phyloP scores from a whole-genome alignment of 2,329 filamentous ascomycete genomes.

The Sclerotinia nivalis region DNA sequence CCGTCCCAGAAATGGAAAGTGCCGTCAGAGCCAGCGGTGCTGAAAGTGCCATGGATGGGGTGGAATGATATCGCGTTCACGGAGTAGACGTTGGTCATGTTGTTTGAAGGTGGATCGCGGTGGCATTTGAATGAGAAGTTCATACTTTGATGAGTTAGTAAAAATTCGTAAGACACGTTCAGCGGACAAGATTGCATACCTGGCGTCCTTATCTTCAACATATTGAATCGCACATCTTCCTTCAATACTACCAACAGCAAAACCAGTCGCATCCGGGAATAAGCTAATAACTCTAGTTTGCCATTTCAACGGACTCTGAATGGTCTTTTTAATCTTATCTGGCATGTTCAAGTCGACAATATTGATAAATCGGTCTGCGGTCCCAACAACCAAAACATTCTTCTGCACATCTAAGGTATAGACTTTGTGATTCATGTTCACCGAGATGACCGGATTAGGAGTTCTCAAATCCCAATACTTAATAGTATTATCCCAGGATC shows the following conservation, averaged over 20 bases:
- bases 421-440: constrained; percentile 73
- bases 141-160: constrained; percentile 50
- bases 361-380: constrained; percentile 94
- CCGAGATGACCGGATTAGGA: constrained; percentile 62
- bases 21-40: constrained; percentile 90
- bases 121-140: constrained; percentile 99
- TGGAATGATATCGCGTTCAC: constrained; percentile 99
- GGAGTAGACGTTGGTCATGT: constrained; percentile 84
- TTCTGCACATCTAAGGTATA: constrained; percentile 92
- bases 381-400: constrained; percentile 86
- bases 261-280: constrained; percentile 88
- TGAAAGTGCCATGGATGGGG: constrained; percentile 95
- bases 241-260: constrained; percentile 94
- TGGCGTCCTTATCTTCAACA: constrained; percentile 90
- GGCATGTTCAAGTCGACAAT: constrained; percentile 89
- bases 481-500: constrained; percentile 87
- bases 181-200: constrained; percentile 45
- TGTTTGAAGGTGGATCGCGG: constrained; percentile 74
- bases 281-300: constrained; percentile 95
- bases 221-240: constrained; percentile 98
- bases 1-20: constrained; percentile 98
- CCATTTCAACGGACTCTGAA: constrained; percentile 96
- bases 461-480: constrained; percentile 84
- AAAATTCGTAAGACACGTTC: background rate
- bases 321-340: constrained; percentile 89